Conservation (phyloP, 2,329 filamentous ascomycete species). For the Pseudogymnoascus sp. region DNA sequence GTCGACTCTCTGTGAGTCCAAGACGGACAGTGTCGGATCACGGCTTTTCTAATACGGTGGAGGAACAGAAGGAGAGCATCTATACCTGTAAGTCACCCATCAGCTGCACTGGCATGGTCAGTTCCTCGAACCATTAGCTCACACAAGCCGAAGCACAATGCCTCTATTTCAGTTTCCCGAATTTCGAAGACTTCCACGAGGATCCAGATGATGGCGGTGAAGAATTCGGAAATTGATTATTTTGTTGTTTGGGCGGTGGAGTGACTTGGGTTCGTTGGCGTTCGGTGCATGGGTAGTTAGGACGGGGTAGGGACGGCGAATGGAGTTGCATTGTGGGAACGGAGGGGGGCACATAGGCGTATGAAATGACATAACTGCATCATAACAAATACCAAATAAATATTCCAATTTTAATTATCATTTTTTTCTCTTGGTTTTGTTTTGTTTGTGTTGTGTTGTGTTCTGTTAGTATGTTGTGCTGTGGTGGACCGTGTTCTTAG, state of each 20-base stretch:
- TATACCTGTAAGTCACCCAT: not conserved
- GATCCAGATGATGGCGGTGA: conserved; percentile 30
- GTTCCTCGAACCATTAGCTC: not conserved
- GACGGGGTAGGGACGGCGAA: not conserved
- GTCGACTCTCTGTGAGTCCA: not conserved
- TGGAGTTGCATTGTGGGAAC: not conserved
- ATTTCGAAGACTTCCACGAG: conserved; percentile 59
- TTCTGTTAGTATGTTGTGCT: not conserved
- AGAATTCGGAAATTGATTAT: conserved; percentile 20
- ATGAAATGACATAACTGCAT: not conserved
- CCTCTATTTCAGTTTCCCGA: conserved; percentile 64
- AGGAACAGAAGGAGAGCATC: conserved; percentile 8
- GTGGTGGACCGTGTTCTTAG: not conserved
- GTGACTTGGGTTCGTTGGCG: conserved; percentile 5
- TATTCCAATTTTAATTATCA: not conserved
- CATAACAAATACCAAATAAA: conserved; percentile 9
- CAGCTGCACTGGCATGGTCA: not conserved
- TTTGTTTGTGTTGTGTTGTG: not conserved
- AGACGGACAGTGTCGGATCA: not conserved
- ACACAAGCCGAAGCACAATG: not conserved
- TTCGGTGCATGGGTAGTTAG: conserved; percentile 3
- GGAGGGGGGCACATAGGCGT: not conserved
- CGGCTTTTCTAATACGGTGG: conserved; percentile 4
- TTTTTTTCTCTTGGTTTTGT: not conserved
- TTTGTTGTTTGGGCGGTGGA: conserved; percentile 7